Evolutionary conservation across 441 rosid species (phyloP), one percentile per base, ranked within the genome.

Genomic region (Croton laevigatus): DNA sequence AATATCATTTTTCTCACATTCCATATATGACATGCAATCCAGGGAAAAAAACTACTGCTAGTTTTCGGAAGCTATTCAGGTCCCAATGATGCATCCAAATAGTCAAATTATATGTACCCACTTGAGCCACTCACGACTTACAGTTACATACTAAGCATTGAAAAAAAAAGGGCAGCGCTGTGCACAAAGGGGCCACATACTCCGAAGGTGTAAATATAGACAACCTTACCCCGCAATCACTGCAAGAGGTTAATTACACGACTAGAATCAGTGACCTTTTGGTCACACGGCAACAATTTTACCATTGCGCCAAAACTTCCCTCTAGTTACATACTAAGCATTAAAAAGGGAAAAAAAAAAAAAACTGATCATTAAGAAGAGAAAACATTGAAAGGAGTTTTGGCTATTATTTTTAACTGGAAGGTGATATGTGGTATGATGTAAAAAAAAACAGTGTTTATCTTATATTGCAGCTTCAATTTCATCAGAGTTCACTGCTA

Each of bases 381-480:
- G 48, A 68, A 8, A 51, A 73, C 46, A 65, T 53, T 51, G 68
- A 32, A 70, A 70, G 36, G 72, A 51, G 62, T 59, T 62, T 27
- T 55, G 61, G 40, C 20, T 59, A 73, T 77, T 78, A 69, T 79
- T 79, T 65, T 65, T 62, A 40, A 20, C 74, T 59, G 19, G 62
- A 14, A 14, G 54, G 20, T 57, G 64, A 68, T 36, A 69, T 67
- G 75, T 42, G 59, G 53, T 65, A 73, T 53, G 57, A 62, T 68
- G 70, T 32, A 42, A 23, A n/a, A 68, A 27, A 7, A 14, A 22
- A 45, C 11, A 36, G 51, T 66, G 20, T 69, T 34, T n/a, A 59
- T 71, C 42, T 91, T 84, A 91, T 37, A 78, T 68, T 20, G 85
- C 71, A 72, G 96, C 84, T 82, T 88, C 97, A 17, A 85, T 75